phyloP scores from a whole-genome alignment of 129 eudicot genomes.

The Sambucus nigra region DNA sequence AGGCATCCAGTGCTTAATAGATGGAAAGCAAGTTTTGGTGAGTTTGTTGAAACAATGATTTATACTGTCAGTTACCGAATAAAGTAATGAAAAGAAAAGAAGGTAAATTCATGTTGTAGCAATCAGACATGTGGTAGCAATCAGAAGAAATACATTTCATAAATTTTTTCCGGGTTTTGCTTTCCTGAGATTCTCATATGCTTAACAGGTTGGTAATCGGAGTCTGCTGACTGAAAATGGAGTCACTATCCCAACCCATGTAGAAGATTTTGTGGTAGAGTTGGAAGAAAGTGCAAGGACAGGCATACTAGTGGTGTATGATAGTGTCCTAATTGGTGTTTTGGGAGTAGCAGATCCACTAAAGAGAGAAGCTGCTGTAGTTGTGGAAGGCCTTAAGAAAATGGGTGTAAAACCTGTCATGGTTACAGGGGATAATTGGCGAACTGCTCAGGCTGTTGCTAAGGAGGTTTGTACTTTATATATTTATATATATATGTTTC shows the following conservation, averaged over 20 bases:
- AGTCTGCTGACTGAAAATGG: constrained; percentile 62
- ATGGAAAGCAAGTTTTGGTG: constrained; percentile 69
- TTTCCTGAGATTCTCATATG: not conserved
- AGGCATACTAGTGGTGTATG: constrained; percentile 73
- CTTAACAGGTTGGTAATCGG: constrained; percentile 84
- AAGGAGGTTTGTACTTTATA: constrained; percentile 50
- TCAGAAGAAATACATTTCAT: no score
- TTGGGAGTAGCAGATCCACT: constrained; percentile 90
- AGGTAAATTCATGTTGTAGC: no score
- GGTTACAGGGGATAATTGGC: constrained; percentile 99
- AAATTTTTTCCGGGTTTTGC: constrained; percentile 7
- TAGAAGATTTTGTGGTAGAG: constrained; percentile 69
- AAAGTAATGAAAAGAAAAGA: not conserved
- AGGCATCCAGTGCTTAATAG: constrained; percentile 69
- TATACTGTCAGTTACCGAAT: not conserved
- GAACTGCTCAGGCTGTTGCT: constrained; percentile 93
- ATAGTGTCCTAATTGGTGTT: constrained; percentile 54
- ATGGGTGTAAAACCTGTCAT: constrained; percentile 93
- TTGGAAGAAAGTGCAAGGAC: constrained; percentile 89
- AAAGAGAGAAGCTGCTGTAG: constrained; percentile 96
- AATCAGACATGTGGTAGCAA: no score
- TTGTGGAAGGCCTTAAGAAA: constrained; percentile 77
- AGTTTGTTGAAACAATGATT: constrained; percentile 15
- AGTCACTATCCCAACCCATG: constrained; percentile 35
- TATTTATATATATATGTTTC: not conserved